Evolutionary conservation across 1,139 yeast genomes (phyloP).

Genomic region (Geotrichum australiense): DNA sequence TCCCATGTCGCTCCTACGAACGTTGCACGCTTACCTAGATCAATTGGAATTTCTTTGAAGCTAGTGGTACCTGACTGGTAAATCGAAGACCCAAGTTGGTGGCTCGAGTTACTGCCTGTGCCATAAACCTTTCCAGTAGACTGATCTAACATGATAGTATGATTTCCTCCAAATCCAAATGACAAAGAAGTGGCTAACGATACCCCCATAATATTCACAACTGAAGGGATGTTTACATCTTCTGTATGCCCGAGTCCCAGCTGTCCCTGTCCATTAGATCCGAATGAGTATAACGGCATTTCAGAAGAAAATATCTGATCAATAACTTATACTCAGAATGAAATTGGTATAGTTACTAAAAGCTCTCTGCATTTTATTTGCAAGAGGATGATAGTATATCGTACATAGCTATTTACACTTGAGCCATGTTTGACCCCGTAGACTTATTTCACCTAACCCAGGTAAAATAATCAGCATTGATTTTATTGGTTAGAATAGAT

Average conservation of each 20-base stretch:
- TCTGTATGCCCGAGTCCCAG: constrained; percentile 56
- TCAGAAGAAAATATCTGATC: too few species aligned
- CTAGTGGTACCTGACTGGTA: background rate
- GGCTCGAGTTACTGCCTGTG: constrained; percentile 52
- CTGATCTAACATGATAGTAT: constrained; percentile 54
- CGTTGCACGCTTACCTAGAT: constrained; percentile 2
- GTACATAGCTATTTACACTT: too few species aligned
- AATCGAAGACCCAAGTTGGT: constrained; percentile 45
- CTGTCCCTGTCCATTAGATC: constrained; percentile 79
- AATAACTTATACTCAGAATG: too few species aligned
- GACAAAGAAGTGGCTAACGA: constrained; percentile 6
- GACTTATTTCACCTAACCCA: background rate
- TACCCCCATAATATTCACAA: constrained; percentile 20
- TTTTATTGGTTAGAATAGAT: too few species aligned
- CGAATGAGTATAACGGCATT: constrained; percentile 47
- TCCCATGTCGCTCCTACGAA: constrained; percentile 68
- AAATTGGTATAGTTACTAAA: too few species aligned
- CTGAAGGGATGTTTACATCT: constrained; percentile 42
- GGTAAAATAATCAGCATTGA: background rate
- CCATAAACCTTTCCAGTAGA: constrained; percentile 45
- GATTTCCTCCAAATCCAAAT: constrained; percentile 74
- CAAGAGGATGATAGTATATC: too few species aligned
- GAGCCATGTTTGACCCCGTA: too few species aligned
- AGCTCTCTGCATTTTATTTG: too few species aligned
- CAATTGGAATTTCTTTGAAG: constrained; percentile 11